Percentiles rank a stretch among this genome's conserved stretches.
These are phyloP conservation scores for Penicillium capsulatum DNA, from an alignment of 2,329 filamentous ascomycete species.

Conservation along the genomic window DNA sequence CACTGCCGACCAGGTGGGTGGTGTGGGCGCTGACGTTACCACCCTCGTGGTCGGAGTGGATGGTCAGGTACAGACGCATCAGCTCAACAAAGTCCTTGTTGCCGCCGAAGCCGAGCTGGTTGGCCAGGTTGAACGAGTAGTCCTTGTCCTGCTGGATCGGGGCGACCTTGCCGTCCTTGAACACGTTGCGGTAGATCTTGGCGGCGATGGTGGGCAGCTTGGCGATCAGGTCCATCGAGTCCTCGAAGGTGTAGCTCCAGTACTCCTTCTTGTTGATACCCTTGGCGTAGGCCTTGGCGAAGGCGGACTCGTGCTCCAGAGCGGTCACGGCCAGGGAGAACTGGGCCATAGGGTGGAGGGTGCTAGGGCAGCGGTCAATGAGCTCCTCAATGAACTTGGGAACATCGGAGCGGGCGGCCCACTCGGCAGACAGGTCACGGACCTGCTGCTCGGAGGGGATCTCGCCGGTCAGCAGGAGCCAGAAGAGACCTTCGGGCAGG, in stretches of 20 bases:
- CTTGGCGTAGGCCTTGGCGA: constrained; percentile 98
- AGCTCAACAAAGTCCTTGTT: constrained; percentile 98
- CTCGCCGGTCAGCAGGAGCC: constrained; percentile 97
- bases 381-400: constrained; percentile 99
- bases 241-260: constrained; percentile 99
- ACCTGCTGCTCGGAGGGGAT: constrained; percentile 98
- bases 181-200: constrained; percentile 99
- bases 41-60: constrained; percentile 99
- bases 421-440: constrained; percentile 94
- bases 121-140: constrained; percentile 98
- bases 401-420: constrained; percentile 93
- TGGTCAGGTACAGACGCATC: constrained; percentile 98
- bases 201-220: constrained; percentile 98
- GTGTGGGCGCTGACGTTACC: constrained; percentile 98
- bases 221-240: constrained; percentile 99
- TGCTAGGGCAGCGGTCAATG: constrained; percentile 98
- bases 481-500: constrained; percentile 98
- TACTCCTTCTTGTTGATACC: constrained; percentile 99
- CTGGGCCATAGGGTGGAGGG: constrained; percentile 99
- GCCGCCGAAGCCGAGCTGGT: constrained; percentile 93
- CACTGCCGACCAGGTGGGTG: constrained; percentile 94
- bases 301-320: constrained; percentile 96
- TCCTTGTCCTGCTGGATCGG: constrained; percentile 98
- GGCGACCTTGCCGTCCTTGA: constrained; percentile 99
- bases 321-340: constrained; percentile 97